A percentile compares a stretch with the other conserved stretches of the same genome.
phyloP scores from a whole-genome alignment of 305 asterid species.

The Ruellia speciosa region DNA sequence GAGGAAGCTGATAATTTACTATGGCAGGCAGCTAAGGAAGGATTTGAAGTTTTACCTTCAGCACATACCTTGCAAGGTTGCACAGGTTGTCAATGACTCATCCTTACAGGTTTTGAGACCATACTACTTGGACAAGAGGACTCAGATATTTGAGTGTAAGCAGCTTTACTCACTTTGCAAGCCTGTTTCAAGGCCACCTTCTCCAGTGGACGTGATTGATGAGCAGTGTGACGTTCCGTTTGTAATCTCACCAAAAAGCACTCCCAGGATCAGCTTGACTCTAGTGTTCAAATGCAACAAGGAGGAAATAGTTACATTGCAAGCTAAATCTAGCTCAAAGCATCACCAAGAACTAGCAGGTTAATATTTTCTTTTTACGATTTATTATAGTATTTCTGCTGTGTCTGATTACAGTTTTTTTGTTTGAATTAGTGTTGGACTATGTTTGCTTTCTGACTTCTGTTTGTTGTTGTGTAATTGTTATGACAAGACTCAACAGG shows the following conservation, averaged over 20 bases:
- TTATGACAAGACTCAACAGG: slow-evolving; percentile 8
- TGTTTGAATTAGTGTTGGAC: background rate
- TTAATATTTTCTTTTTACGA: slow-evolving; percentile 7
- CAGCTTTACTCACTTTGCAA: slow-evolving; percentile 39
- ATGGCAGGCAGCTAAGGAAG: slow-evolving; percentile 53
- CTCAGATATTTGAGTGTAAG: slow-evolving; percentile 28
- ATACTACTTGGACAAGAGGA: slow-evolving; percentile 23
- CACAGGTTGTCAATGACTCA: slow-evolving; percentile 39
- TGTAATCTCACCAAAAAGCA: slow-evolving; percentile 24
- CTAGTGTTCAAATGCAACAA: slow-evolving; percentile 12
- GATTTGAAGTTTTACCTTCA: slow-evolving; percentile 47
- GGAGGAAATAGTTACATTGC: slow-evolving; percentile 21
- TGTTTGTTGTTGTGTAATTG: background rate
- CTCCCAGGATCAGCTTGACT: slow-evolving; percentile 18
- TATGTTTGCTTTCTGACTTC: background rate
- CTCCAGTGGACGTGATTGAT: slow-evolving; percentile 24
- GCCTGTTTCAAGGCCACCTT: slow-evolving; percentile 32
- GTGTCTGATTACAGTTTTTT: background rate
- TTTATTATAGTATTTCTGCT: slow-evolving; percentile 2
- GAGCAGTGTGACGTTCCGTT: slow-evolving; percentile 19
- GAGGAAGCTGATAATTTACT: background rate
- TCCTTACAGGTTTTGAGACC: slow-evolving; percentile 37
- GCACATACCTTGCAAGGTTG: slow-evolving; percentile 59
- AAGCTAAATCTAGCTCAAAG: slow-evolving; percentile 26
- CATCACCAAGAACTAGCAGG: slow-evolving; percentile 40